Conservation (phyloP, 2,329 filamentous ascomycete species). For the Fusarium torulosum region DNA sequence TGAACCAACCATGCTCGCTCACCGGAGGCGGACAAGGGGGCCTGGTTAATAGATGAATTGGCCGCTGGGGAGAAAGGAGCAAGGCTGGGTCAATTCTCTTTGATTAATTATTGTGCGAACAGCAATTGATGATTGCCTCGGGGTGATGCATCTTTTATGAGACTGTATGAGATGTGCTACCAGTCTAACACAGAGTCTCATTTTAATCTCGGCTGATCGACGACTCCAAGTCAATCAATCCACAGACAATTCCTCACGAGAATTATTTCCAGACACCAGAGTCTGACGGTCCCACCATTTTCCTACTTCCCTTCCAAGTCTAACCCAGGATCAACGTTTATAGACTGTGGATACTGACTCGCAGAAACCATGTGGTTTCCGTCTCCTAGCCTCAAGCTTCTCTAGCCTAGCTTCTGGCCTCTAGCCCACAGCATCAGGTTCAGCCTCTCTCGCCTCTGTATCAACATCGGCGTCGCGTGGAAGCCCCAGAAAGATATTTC, state of each 20-base stretch:
- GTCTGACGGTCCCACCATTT: conserved; percentile 8
- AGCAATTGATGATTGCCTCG: conserved; percentile 5
- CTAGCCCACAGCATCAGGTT: background rate
- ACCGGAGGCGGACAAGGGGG: conserved; percentile 27
- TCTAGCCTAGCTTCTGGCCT: background rate
- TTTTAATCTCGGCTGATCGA: conserved; percentile 30
- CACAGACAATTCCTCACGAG: conserved; percentile 2
- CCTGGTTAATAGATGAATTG: conserved; percentile 8
- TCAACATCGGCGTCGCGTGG: conserved; percentile 2
- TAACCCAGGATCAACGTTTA: conserved; percentile 20
- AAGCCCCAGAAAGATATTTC: conserved; percentile 24
- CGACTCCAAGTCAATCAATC: conserved; percentile 2
- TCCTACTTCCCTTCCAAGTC: background rate
- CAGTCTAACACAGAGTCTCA: conserved; percentile 7
- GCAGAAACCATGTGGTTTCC: conserved; percentile 42
- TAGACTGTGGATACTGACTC: conserved; percentile 38
- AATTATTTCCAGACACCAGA: conserved; percentile 15
- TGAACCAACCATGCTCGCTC: conserved; percentile 44
- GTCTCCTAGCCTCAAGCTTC: background rate
- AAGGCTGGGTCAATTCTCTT: background rate
- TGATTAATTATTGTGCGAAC: background rate
- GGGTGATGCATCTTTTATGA: background rate
- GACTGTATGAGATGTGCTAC: background rate
- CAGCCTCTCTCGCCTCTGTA: conserved; percentile 3
- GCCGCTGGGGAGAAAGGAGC: conserved; percentile 24